Evolutionary conservation across 2,329 filamentous ascomycete species (phyloP), one percentile per base, ranked within the genome.

Genomic region (Xylaria sp.): DNA sequence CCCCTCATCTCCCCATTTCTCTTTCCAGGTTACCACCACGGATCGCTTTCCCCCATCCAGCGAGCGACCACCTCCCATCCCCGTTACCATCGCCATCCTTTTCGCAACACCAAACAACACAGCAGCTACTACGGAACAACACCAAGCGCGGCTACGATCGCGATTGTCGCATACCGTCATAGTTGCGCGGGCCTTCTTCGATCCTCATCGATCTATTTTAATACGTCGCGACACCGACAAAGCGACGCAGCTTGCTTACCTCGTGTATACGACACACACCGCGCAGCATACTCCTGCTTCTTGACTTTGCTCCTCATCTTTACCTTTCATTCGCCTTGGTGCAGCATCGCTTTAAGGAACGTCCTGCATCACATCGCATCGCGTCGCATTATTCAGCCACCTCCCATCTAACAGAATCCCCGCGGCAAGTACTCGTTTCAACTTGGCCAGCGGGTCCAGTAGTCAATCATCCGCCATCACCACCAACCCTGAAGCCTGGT

Each of bases 391-490:
- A 23, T 34, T 34, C 53, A 56, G n/a, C 53, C 25, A 32, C 36
- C 43, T 10, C 52, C n/a, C 15, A 20, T 53, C 20, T 39, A 61
- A 10, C 46, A 20, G 32, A 60, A 65, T 56, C 60, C 62, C 65
- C 64, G 65, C 69, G 64, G 65, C 72, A 74, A 63, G 67, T 71
- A 71, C 68, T 45, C 66, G 52, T 68, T 66, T 67, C 64, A 67
- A 62, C 67, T 67, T 69, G 66, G 56, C 69, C 50, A 68, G 70
- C 69, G 69, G 74, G 72, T 67, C 60, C 25, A 67, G 66, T 70
- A 72, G 70, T 69, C 72, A 67, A 62, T 59, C 60, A 50, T 32
- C 56, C 20, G n/a, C 53, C 58, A 39, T 52, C 64, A 32, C 20
- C 52, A 41, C 57, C 64, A 66, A 63, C 72, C 57, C 67, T 63